phyloP scores from a whole-genome alignment of 176 grass and related monocot species.

The Miscanthus lutarioriparius region DNA sequence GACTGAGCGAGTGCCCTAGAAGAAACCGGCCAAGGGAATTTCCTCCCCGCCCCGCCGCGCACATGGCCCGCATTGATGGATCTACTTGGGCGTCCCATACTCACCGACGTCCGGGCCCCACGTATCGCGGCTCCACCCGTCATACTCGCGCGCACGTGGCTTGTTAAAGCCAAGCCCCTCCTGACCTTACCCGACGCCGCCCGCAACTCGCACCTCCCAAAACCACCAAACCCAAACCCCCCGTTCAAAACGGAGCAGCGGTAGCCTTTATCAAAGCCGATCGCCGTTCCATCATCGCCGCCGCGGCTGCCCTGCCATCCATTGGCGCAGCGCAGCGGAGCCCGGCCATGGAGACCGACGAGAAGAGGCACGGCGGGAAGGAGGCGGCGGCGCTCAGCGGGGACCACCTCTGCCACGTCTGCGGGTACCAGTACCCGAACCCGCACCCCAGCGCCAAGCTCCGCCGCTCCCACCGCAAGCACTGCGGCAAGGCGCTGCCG shows the following conservation, averaged over 20 bases:
- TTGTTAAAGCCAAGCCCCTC: constrained; percentile 6
- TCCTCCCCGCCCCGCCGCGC: not conserved
- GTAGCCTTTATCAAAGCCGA: not conserved
- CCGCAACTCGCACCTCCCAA: not conserved
- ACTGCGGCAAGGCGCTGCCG: constrained; percentile 36
- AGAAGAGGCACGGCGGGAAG: constrained; percentile 27
- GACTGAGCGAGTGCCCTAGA: not conserved
- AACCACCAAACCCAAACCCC: not conserved
- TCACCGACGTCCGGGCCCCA: not conserved
- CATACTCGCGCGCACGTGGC: not conserved
- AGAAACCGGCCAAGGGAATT: constrained; percentile 1
- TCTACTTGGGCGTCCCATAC: not conserved
- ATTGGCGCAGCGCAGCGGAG: not conserved
- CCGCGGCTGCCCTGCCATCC: not conserved
- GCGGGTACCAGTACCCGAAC: constrained; percentile 67
- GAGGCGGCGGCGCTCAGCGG: constrained; percentile 37
- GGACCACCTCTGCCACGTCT: constrained; percentile 61
- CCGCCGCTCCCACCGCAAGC: constrained; percentile 64
- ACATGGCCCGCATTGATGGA: constrained; percentile 45
- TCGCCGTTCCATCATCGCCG: not conserved
- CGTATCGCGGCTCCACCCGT: rapidly evolving
- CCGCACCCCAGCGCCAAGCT: constrained; percentile 66
- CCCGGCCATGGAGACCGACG: constrained; percentile 35
- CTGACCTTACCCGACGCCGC: not conserved
- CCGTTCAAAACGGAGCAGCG: constrained; percentile 10